These are phyloP conservation scores for Pestalotiopsis sp. DNA, from an alignment of 2,329 filamentous ascomycete species.

Conservation along the genomic window DNA sequence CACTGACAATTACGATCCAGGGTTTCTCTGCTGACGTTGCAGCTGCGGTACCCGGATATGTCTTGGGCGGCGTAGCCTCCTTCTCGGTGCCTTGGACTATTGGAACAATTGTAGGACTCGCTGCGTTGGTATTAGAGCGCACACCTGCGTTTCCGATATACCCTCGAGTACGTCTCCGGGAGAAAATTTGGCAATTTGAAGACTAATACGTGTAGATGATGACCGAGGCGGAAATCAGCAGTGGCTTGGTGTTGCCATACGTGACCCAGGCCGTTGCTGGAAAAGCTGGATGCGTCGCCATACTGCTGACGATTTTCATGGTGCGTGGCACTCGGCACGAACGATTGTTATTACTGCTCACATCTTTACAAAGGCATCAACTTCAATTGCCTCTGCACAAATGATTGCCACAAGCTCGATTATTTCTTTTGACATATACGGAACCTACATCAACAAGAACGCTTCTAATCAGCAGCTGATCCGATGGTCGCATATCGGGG, in stretches of 20 bases:
- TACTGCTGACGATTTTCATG: conserved; percentile 74
- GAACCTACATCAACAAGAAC: conserved; percentile 47
- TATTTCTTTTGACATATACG: conserved; percentile 56
- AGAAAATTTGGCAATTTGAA: background rate
- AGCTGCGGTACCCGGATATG: conserved; percentile 53
- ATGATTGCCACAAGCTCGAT: conserved; percentile 57
- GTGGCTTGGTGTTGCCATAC: conserved; percentile 71
- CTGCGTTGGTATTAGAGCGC: conserved; percentile 46
- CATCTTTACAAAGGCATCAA: conserved; percentile 54
- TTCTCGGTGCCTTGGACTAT: conserved; percentile 58
- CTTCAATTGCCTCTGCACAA: conserved; percentile 45
- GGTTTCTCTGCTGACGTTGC: conserved; percentile 45
- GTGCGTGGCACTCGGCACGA: conserved; percentile 39
- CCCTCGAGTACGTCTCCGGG: conserved; percentile 37
- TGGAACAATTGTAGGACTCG: conserved; percentile 52
- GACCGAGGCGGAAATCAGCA: conserved; percentile 62
- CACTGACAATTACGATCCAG: background rate
- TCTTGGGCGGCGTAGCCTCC: conserved; percentile 53
- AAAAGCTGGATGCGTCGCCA: conserved; percentile 69
- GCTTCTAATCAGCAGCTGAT: background rate
- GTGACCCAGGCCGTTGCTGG: conserved; percentile 71
- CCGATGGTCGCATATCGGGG: background rate
- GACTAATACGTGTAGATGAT: conserved; percentile 40
- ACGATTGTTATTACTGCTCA: background rate
- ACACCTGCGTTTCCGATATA: conserved; percentile 55